Conservation (phyloP, 495 filamentous ascomycete species). For the Tuber umbilicatum region DNA sequence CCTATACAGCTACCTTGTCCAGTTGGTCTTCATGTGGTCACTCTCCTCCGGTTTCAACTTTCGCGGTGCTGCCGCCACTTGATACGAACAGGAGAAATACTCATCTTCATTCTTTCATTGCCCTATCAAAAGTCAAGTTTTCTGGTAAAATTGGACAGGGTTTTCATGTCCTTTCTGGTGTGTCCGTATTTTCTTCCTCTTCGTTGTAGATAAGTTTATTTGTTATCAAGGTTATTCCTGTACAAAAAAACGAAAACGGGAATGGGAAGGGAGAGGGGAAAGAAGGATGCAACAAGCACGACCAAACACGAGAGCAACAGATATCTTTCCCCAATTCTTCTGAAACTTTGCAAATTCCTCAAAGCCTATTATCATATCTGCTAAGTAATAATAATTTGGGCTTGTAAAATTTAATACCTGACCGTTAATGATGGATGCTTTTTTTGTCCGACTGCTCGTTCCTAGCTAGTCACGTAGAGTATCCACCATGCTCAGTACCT, state of each 20-base stretch:
- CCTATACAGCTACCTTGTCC: constrained; percentile 88
- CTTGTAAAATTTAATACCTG: neutral
- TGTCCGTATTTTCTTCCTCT: neutral
- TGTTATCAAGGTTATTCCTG: neutral
- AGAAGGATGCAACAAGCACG: neutral
- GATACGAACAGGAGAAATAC: neutral
- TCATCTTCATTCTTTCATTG: neutral
- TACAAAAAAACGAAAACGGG: neutral
- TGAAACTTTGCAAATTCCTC: neutral
- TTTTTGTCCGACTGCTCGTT: neutral
- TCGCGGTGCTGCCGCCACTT: neutral
- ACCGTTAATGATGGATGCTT: neutral
- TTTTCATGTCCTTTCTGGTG: neutral
- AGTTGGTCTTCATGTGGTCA: constrained; percentile 94
- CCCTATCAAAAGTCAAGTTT: neutral
- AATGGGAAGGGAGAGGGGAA: neutral
- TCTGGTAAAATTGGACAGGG: neutral
- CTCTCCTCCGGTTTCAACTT: constrained; percentile 49
- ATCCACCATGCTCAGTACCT: no score
- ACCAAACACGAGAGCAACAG: neutral
- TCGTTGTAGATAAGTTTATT: neutral
- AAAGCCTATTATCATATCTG: neutral
- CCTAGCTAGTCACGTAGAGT: neutral
- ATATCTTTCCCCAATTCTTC: neutral
- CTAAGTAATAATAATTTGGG: neutral